These are phyloP conservation scores for Euphrasia confusa DNA, from an alignment of 257 asterid genomes.

Conservation along the genomic window DNA sequence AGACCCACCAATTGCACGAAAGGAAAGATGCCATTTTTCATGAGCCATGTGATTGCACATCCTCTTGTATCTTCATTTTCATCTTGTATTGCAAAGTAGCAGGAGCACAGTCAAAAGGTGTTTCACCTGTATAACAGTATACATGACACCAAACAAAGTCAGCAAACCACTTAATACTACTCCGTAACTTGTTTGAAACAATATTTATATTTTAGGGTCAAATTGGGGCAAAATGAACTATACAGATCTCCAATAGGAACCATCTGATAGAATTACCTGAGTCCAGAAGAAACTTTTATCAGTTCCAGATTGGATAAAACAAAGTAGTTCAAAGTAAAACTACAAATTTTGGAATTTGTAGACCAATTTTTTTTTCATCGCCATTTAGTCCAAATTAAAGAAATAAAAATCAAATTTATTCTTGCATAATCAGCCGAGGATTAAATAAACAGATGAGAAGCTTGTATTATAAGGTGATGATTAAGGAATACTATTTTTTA, in stretches of 20 bases:
- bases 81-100: conserved; percentile 90
- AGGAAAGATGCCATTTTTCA: conserved; percentile 18
- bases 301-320: no score
- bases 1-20: conserved; percentile 18
- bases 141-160: conserved; percentile 16
- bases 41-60: conserved; percentile 22
- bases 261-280: background rate
- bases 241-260: background rate
- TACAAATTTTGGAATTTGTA: no score
- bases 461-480: no score
- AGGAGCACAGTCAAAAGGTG: conserved; percentile 95
- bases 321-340: no score
- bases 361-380: no score
- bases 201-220: conserved; percentile 7
- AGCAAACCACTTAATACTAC: background rate
- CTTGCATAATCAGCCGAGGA: no score
- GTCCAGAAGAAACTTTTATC: background rate
- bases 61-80: conserved; percentile 70
- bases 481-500: no score
- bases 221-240: conserved; percentile 6
- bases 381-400: no score
- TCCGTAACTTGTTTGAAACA: background rate
- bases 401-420: no score
- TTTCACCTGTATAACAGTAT: conserved; percentile 58
- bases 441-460: no score